Base-by-base conservation (phyloP, 108 stramenopile species). In the Seminavis robusta region DNA sequence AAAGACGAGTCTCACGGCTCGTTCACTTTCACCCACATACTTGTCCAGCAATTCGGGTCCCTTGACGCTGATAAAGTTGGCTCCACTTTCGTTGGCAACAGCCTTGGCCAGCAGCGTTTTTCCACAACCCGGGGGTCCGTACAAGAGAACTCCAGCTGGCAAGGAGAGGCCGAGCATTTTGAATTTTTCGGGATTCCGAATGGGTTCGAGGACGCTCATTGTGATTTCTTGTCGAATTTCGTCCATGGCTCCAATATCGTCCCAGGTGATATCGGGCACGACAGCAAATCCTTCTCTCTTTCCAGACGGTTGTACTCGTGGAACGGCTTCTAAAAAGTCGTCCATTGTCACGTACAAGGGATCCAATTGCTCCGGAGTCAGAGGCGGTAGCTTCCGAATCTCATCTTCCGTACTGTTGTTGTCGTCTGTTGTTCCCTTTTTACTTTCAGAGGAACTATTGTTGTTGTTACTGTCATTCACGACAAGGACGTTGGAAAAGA, bases 201-300 rank as follows among this genome's bases (percentile, higher is more conserved):
- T 98, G 10, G 97, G 98, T 66, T 98, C 97, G 41, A 98, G 45
- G 5, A 98, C 89, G 58, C 88, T 88, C 55, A 98, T 47, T 5
- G 78, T 67, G 53, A 99, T 69, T 66, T 99, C 99, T 63, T 97
- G 97, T 0, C 99, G 91, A 34, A 98, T 89, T 38, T 65, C 49
- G 27, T 74, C 52, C 25, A 95, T 57, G 7, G 90, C 90, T 33
- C 99, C 99, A 56, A 99, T 90, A 59, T 98, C 97, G 53, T 82
- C 73, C 99, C 99, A 99, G 0, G 90, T 84, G 3, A 98, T 98
- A 65, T 92, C 95, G 0, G 99, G 99, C 33, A 96, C 96, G 2
- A 94, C 96, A 13, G 99, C 97, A 71, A 99, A 99, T 38, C 99
- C 99, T 63, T 99, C 99, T 28, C 99, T 83, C 68, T 97, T 98